phyloP scores from a whole-genome alignment of 345 rosid genomes.

The Brassica nigra region DNA sequence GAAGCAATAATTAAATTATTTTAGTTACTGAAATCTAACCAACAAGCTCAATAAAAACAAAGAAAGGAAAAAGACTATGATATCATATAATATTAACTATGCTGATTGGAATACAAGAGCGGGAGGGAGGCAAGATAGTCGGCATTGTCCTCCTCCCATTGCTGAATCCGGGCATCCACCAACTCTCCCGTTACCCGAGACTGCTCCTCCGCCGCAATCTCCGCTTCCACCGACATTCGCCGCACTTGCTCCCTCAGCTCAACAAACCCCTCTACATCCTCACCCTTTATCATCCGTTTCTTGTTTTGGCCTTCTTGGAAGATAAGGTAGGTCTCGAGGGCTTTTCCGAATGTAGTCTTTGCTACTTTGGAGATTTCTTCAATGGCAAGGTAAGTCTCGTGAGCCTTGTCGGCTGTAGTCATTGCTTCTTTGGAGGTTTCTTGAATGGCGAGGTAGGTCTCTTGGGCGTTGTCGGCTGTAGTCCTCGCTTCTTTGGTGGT shows the following conservation, averaged over 20 bases:
- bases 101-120: conserved; percentile 13
- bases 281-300: conserved; percentile 21
- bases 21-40: background rate
- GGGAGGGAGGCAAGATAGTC: conserved; percentile 33
- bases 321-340: background rate
- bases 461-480: background rate
- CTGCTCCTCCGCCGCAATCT: conserved; percentile 17
- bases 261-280: conserved; percentile 24
- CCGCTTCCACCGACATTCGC: conserved; percentile 11
- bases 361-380: conserved; percentile 22
- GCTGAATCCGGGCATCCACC: conserved; percentile 25
- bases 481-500: conserved; percentile 7
- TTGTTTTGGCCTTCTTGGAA: conserved; percentile 18
- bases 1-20: background rate
- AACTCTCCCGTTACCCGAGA: conserved; percentile 5
- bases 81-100: background rate
- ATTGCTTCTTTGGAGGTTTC: conserved; percentile 12
- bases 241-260: conserved; percentile 34
- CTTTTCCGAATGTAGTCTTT: background rate
- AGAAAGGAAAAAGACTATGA: background rate
- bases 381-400: background rate
- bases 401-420: background rate
- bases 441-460: conserved; percentile 14
- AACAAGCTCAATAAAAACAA: background rate
- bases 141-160: conserved; percentile 38